Conservation (phyloP, 768 basidiomycete genomes). For the Hypholoma fasciculare region DNA sequence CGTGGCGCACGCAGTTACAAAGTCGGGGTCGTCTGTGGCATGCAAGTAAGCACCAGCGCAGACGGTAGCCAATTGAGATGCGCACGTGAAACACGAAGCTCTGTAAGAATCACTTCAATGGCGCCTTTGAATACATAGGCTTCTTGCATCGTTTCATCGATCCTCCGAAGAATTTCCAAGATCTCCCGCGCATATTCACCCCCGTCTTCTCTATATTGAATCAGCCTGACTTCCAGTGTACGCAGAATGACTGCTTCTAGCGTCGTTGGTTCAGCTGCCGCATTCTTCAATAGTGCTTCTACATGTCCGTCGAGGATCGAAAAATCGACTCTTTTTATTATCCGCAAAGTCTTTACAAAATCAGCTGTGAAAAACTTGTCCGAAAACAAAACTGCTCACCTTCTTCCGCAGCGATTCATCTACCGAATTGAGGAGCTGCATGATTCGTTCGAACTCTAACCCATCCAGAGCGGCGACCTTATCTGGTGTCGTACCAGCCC, state of each 20-base stretch:
- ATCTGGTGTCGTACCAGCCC: constrained; percentile 64
- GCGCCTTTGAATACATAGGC: constrained; percentile 52
- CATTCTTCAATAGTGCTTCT: constrained; percentile 43
- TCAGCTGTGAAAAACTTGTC: neutral
- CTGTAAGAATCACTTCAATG: constrained; percentile 55
- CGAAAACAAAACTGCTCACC: constrained; percentile 36
- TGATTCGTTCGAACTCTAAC: constrained; percentile 72
- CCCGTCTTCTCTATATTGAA: constrained; percentile 42
- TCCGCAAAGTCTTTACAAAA: constrained; percentile 55
- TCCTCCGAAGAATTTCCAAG: constrained; percentile 37
- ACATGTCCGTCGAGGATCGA: constrained; percentile 54
- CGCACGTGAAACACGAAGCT: constrained; percentile 49
- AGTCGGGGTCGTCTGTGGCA: constrained; percentile 9
- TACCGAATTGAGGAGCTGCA: constrained; percentile 62
- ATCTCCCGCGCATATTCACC: constrained; percentile 58
- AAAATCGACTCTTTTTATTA: constrained; percentile 59
- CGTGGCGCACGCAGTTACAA: constrained; percentile 30
- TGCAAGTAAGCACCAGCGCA: constrained; percentile 1
- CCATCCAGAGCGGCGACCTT: constrained; percentile 59
- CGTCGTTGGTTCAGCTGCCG: constrained; percentile 31
- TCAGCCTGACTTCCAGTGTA: constrained; percentile 17
- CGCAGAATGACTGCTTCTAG: constrained; percentile 31
- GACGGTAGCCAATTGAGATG: neutral
- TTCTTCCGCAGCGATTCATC: constrained; percentile 60
- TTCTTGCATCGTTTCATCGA: constrained; percentile 33